Base-by-base conservation (phyloP, 768 basidiomycete species). In the Naganishia antarctica region DNA sequence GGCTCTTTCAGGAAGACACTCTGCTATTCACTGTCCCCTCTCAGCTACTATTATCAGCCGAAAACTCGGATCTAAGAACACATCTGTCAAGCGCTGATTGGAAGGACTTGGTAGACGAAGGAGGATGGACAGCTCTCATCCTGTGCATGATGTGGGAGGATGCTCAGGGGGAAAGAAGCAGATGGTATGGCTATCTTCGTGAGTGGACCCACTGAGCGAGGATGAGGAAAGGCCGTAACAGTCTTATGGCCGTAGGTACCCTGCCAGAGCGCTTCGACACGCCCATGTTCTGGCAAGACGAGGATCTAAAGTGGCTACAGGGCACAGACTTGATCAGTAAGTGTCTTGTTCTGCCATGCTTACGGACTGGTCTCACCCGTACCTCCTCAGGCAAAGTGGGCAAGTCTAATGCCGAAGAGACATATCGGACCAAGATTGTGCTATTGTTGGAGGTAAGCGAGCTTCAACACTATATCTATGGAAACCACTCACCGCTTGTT, bases 111-210 rank as follows among this genome's bases (percentile, higher is more conserved):
- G 81, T 86, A 57, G 78, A 83, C 62, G 86, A 61, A 16, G 62
- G 62, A 18, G 65, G 91, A 8, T 99, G 96, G 96, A 80, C 83
- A 0, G 87, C 88, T 3, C 79, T 97, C 47, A 97, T 99, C 64
- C 80, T 98, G 41, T 89, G 87, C 68, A 87, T 99, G 86, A 90
- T 98, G 88, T 96, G 90, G 89, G 96, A 99, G 77, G 84, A 83
- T 60, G 83, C 85, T 3, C 82, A 82, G 67, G 85, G 85, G 0
- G 63, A 79, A 3, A 71, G 80, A 21, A 87, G 89, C 50, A 84
- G 79, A 60, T 90, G 91, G 91, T 71, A 74, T 5, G 80, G 80
- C 11, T 94, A 93, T 78, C 80, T 93, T 13, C 79, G 89, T 89
- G 63, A 49, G 84, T 76, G 26, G 2, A 23, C 16, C 18, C 23